Evolutionary conservation across 768 basidiomycete species (phyloP).

Genomic region (Leccinum variicolor): DNA sequence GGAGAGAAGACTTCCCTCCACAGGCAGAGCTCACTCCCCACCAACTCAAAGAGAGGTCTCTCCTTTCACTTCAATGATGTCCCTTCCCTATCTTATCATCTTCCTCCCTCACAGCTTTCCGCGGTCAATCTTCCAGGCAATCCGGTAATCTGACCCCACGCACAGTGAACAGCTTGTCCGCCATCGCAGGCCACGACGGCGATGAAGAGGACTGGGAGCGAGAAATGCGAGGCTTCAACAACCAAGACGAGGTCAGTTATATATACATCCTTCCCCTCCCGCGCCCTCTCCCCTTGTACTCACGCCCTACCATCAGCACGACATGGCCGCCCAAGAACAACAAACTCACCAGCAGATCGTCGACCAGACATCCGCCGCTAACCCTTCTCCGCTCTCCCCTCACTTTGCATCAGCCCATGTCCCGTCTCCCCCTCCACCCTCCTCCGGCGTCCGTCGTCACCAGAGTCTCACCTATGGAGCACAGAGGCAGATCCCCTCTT

Average conservation of each 20-base stretch:
- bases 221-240: constrained; percentile 52
- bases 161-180: constrained; percentile 76
- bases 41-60: constrained; percentile 74
- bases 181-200: constrained; percentile 83
- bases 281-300: constrained; percentile 5
- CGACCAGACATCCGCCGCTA: constrained; percentile 40
- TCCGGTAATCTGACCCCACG: constrained; percentile 66
- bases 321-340: constrained; percentile 19
- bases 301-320: constrained; percentile 20
- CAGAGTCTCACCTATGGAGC: constrained; percentile 75
- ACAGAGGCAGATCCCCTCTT: constrained; percentile 46
- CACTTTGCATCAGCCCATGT: constrained; percentile 50
- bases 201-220: constrained; percentile 88
- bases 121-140: constrained; percentile 47
- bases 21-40: constrained; percentile 77
- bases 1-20: constrained; percentile 80
- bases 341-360: constrained; percentile 45
- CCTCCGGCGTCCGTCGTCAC: constrained; percentile 71
- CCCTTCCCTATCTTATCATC: constrained; percentile 1
- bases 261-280: constrained; percentile 3
- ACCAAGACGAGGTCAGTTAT: constrained; percentile 63
- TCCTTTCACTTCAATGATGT: background rate
- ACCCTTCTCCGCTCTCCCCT: constrained; percentile 59
- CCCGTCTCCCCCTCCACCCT: constrained; percentile 72
- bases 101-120: constrained; percentile 43